Evolutionary conservation across 805 yeast genomes (phyloP).

Genomic region (Hanseniaspora lachancei): DNA sequence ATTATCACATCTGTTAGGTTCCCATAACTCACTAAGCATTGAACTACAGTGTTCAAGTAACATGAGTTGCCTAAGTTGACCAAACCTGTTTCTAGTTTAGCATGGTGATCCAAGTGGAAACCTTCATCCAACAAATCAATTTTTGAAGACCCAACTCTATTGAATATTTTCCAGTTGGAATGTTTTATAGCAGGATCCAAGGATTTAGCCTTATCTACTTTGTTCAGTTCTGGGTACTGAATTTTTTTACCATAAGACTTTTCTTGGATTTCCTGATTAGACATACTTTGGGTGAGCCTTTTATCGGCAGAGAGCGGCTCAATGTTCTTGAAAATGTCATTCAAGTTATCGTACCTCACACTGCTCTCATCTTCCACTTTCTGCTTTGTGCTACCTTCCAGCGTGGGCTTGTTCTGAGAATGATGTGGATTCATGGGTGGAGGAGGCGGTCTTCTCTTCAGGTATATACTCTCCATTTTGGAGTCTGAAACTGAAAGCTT

Average conservation of each 20-base stretch:
- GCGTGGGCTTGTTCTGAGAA: background rate
- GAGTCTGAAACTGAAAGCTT: background rate
- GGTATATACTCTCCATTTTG: background rate
- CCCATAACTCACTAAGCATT: conserved; percentile 65
- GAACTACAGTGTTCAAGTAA: conserved; percentile 83
- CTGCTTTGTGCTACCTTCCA: background rate
- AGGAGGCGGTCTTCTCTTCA: background rate
- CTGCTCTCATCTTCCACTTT: background rate
- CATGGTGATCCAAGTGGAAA: conserved; percentile 11
- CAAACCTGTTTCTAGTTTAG: conserved; percentile 37
- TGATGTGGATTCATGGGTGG: background rate
- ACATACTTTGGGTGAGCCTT: background rate
- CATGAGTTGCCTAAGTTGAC: conserved; percentile 81
- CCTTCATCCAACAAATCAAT: conserved; percentile 15
- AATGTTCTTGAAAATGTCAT: conserved; percentile 8
- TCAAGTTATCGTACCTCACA: conserved; percentile 8
- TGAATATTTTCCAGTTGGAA: background rate
- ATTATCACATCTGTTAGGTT: conserved; percentile 52
- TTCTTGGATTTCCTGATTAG: background rate
- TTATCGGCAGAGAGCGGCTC: background rate
- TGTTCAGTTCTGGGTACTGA: conserved; percentile 4
- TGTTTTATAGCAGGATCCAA: background rate
- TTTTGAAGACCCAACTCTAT: background rate
- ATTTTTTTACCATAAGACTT: background rate
- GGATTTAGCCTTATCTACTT: background rate